Base-by-base conservation (phyloP, 2,329 filamentous ascomycete genomes). In the Paramyrothecium roridum region DNA sequence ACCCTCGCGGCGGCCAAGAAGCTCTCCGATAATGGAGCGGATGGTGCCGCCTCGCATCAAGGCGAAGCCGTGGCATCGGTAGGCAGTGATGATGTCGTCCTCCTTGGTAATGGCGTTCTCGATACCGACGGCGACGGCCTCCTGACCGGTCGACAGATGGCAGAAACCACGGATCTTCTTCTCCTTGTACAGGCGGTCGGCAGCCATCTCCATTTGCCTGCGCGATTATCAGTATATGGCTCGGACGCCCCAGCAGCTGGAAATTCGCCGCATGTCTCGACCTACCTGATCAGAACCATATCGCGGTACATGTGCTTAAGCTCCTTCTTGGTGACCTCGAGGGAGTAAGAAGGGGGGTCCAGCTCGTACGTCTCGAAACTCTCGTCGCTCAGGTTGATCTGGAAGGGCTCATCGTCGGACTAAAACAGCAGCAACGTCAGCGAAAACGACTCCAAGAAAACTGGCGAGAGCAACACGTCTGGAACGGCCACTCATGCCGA, bases 111-210 rank as follows among this genome's bases (percentile, higher is more conserved):
- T 90, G 63, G 93, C 93, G 75, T 96, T 91, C 80, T 99, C 95
- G 70, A 99, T 98, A 73, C 95, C 95, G 66, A 93, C 88, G 57
- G 95, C 92, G 63, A 99, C 95, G 63, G 95, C 95, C 84, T 99
- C 95, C 80, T 99, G 95, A 61, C 95, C 95, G 57, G 90, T 96
- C 57, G 95, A 98, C 77, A 99, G 80, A 80, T 99, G 95, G 81
- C 95, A 99, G 89, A 99, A 99, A 80, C 95, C 95, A 69, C 95
- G 90, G 69, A 99, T 98, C 85, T 99, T 98, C 89, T 99, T 99
- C 83, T 98, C 95, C 84, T 99, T 99, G 90, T 99, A 99, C 70
- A 99, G 83, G 73, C 93, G 87, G 75, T 99, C 95, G 80, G 95
- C 92, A 64, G 93, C 93, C 93, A 99, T 96, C 80, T 99, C 95